Evolutionary conservation across 1,139 yeast species (phyloP).

Genomic region (Geotrichum citri-aurantii): DNA sequence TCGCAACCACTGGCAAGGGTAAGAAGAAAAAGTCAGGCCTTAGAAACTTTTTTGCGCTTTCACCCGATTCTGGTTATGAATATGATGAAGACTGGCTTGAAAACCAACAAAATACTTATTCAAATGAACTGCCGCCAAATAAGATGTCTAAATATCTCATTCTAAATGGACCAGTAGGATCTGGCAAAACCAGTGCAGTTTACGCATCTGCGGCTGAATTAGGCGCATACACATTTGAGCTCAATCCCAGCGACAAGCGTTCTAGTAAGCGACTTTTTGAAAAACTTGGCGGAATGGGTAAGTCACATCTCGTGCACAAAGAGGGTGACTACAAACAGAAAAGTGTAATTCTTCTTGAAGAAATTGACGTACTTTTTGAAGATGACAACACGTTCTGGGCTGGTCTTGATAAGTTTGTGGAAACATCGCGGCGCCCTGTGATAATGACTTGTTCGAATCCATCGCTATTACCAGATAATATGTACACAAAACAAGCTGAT

Average conservation of each 20-base stretch:
- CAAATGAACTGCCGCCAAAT: conserved; percentile 16
- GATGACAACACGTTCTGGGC: conserved; percentile 84
- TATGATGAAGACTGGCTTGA: conserved; percentile 43
- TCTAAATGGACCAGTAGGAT: conserved; percentile 65
- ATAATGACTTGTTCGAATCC: conserved; percentile 65
- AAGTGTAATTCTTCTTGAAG: conserved; percentile 75
- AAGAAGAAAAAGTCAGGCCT: conserved; percentile 23
- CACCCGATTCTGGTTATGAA: conserved; percentile 22
- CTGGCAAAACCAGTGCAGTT: conserved; percentile 74
- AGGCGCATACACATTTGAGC: conserved; percentile 73
- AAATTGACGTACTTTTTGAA: conserved; percentile 76
- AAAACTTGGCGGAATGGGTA: conserved; percentile 69
- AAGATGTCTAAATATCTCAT: conserved; percentile 39
- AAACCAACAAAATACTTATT: conserved; percentile 28
- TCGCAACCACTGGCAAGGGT: background rate
- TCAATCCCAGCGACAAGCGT: conserved; percentile 67
- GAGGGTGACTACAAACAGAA: conserved; percentile 36
- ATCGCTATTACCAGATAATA: conserved; percentile 21
- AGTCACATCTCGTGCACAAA: conserved; percentile 69
- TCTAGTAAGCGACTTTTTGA: conserved; percentile 65
- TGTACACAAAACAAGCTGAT: conserved; percentile 2
- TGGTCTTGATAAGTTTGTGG: conserved; percentile 52
- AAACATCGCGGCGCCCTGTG: conserved; percentile 70
- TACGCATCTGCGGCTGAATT: conserved; percentile 62
- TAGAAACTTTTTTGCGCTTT: background rate